A percentile compares a stretch with the other conserved stretches of the same genome.
These are phyloP conservation scores for Talaromyces sp. DNA, from an alignment of 2,329 filamentous ascomycete species.

Conservation along the genomic window DNA sequence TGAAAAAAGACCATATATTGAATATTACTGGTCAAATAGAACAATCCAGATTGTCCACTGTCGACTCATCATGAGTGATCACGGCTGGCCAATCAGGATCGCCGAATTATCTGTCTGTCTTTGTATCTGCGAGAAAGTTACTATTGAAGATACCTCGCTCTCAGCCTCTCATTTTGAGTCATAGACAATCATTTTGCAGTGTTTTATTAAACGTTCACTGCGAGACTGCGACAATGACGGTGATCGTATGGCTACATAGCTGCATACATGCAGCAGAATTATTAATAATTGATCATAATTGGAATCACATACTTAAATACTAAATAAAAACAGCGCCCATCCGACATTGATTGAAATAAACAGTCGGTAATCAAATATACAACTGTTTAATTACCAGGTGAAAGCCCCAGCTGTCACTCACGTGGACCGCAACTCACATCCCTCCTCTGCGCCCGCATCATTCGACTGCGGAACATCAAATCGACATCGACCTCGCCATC, in stretches of 20 bases:
- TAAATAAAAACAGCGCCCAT: not conserved
- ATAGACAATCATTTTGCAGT: not conserved
- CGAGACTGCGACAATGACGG: not conserved
- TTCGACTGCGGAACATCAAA: not conserved
- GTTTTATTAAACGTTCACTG: not conserved
- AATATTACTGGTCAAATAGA: not conserved
- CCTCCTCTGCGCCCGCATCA: not conserved
- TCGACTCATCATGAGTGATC: slow-evolving; percentile 11
- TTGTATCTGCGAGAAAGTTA: not conserved
- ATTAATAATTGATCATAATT: not conserved
- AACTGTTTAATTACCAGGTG: not conserved
- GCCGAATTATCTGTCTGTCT: not conserved
- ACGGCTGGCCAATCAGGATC: slow-evolving; percentile 3
- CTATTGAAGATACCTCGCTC: not conserved
- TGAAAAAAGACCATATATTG: not conserved
- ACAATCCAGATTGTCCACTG: not conserved
- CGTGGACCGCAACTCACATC: not conserved
- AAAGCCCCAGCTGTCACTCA: not conserved
- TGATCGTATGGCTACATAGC: not conserved
- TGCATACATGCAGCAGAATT: not conserved
- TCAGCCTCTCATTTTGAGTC: slow-evolving; percentile 5
- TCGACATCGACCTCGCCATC: too few relatives aligned
- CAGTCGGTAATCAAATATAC: not conserved
- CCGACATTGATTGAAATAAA: not conserved
- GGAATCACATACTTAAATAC: not conserved